Evolutionary conservation across 768 basidiomycete species (phyloP).

Genomic region (Melanogaster broomeanus): DNA sequence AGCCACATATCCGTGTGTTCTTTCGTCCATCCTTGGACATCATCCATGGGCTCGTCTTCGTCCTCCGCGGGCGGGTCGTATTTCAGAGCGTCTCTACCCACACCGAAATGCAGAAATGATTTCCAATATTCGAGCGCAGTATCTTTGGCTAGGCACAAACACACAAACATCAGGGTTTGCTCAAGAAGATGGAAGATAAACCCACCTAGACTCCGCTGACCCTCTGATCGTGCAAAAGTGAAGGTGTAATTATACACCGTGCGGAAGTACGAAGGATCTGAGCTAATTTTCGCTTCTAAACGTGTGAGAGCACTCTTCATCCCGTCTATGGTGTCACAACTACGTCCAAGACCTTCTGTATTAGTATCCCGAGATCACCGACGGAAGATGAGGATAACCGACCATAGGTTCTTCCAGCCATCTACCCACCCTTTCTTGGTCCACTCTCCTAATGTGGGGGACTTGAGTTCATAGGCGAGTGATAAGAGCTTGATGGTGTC

Average conservation of each 20-base stretch:
- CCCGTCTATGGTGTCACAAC: constrained; percentile 61
- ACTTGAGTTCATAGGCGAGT: constrained; percentile 80
- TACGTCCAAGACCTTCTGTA: constrained; percentile 25
- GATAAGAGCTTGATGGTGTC: constrained; percentile 77
- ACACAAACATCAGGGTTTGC: constrained; percentile 1
- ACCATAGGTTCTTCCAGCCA: constrained; percentile 79
- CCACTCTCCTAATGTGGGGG: constrained; percentile 74
- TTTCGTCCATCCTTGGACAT: constrained; percentile 57
- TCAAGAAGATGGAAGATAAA: constrained; percentile 5
- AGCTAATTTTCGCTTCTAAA: constrained; percentile 60
- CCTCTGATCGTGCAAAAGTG: constrained; percentile 71
- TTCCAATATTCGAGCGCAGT: constrained; percentile 77
- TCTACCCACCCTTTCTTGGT: constrained; percentile 70
- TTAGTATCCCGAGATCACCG: constrained; percentile 7
- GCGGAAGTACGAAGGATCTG: constrained; percentile 69
- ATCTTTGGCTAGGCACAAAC: constrained; percentile 51
- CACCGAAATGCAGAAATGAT: constrained; percentile 73
- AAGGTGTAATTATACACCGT: constrained; percentile 83
- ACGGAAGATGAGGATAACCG: constrained; percentile 24
- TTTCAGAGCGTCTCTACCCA: constrained; percentile 64
- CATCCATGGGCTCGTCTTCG: constrained; percentile 44
- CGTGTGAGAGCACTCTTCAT: constrained; percentile 60
- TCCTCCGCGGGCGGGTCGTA: constrained; percentile 45
- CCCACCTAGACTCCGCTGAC: constrained; percentile 80
- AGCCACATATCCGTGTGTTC: constrained; percentile 75